Conservation (phyloP, 75 land plant species). For the Adiantum capillusveneris region DNA sequence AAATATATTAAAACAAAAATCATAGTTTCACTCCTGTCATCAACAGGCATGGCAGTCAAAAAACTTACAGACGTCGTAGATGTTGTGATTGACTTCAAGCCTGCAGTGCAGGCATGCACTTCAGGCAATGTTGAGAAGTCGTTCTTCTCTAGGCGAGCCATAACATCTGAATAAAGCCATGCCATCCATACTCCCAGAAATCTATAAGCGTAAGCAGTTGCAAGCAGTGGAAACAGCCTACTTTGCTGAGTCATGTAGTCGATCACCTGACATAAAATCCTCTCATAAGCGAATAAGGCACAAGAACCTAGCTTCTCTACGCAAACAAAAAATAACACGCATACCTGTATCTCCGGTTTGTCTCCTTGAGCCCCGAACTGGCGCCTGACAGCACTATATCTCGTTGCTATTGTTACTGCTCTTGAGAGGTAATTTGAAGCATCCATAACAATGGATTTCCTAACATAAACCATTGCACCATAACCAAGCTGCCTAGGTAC, state of each 20-base stretch:
- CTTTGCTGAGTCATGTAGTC: constrained; percentile 93
- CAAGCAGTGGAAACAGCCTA: constrained; percentile 92
- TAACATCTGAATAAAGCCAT: constrained; percentile 87
- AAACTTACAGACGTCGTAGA: constrained; percentile 35
- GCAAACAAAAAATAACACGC: background rate
- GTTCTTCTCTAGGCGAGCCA: constrained; percentile 53
- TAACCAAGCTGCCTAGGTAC: constrained; percentile 83
- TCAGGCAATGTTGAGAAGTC: constrained; percentile 84
- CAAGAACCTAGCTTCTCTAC: no score
- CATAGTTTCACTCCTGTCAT: no score
- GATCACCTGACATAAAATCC: constrained; percentile 57
- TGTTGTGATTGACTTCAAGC: constrained; percentile 44
- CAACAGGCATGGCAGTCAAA: no score
- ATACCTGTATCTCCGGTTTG: constrained; percentile 81
- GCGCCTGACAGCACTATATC: constrained; percentile 92
- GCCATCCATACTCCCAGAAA: constrained; percentile 93
- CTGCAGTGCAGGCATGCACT: constrained; percentile 47
- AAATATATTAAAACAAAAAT: no score
- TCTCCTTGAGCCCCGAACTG: constrained; percentile 88
- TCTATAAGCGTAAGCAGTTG: constrained; percentile 95
- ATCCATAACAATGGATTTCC: constrained; percentile 78
- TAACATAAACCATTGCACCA: constrained; percentile 98
- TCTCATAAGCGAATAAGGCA: no score
- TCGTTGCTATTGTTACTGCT: constrained; percentile 87
- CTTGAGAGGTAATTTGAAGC: constrained; percentile 83